Evolutionary conservation across 257 asterid species (phyloP), one percentile per base, ranked within the genome.

Genomic region (Echium plantagineum): DNA sequence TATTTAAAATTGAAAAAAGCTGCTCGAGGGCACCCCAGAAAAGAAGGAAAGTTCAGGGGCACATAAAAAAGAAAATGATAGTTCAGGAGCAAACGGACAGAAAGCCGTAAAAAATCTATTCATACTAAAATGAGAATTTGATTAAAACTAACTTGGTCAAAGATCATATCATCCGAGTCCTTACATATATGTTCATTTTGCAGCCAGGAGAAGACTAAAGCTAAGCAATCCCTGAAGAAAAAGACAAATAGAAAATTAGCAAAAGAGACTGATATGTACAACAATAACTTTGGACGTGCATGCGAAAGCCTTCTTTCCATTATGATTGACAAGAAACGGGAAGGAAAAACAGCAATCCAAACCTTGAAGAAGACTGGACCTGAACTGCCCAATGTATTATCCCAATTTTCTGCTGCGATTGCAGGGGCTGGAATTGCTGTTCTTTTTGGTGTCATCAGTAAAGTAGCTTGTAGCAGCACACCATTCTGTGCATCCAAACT

Each of bases 401-500:
- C 89, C 60, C 90, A 79, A 28, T 71, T 80, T 49, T 89, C 99
- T 1, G 96, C 96, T 60, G 76, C 76, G 74, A 83, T 93, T 22
- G 96, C 99, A 0, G 99, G 99, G 21, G 81, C 95, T 0, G 99
- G 97, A 9, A 77, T 93, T 20, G 97, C 97, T 42, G 81, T 93
- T 26, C 69, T 89, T 51, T 52, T 83, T 57, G 83, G 96, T 0
- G 86, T 85, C 54, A 54, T 73, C 66, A 84, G 85, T 77, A 83
- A 85, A 67, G 81, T 85, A 17, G 84, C 75, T 21, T 78, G 85
- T 61, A 72, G 81, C 52, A 66, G 73, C 54, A 77, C 72, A 16
- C 81, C 94, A 52, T 79, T 84, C 52, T 78, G 84, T 65, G 64
- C 75, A 6, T 69, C 97, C 5, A 83, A 74, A 81, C 55, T 78